Base-by-base conservation (phyloP, 148 eudicot genomes). In the Silene latifolia region DNA sequence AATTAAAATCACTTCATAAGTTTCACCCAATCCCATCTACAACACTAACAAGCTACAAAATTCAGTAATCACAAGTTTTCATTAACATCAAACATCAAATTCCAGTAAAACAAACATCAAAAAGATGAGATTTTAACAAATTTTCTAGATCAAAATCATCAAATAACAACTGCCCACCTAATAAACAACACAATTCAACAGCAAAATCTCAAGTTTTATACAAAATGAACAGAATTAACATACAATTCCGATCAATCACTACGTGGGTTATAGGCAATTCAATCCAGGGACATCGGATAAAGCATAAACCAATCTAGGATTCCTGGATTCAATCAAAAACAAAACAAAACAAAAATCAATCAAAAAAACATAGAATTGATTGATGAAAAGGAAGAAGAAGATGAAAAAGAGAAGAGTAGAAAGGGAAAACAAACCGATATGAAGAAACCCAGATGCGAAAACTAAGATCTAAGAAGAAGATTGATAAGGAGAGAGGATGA, bases 271-370 rank as follows among this genome's bases (percentile, higher is more conserved):
- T 74, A 70, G 54, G 54, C 68, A 83, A 83, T 73, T 79, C 75
- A 87, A 88, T 81, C 74, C 72, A 82, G 76, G 82, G 81, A 83
- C 87, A 89, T 82, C 80, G 80, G 89, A 87, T 87, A 83, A 72
- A 53, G 64, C 64, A 64, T 13, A 24, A 69, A 25, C 68, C 85
- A 80, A 82, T 85, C 81, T 71, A 51, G 75, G 75, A 76, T 81
- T 67, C 84, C 91, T 80, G 86, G 47, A 77, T 47, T 71, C 42
- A 75, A 75, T 65, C 19, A 77, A 77, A 64, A 69, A 35, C 58
- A 35, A 72, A 39, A 20, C 15, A 51, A 29, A 27, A 27, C 29
- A 27, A 27, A 27, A 67, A 72, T 71, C 75, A 47, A 72, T 63
- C 73, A 8, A 72, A 81, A 74, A 79, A 7, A 77, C 71, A 64